Conservation (phyloP, 2,329 filamentous ascomycete genomes). For the Dactylellina parvicollis region DNA sequence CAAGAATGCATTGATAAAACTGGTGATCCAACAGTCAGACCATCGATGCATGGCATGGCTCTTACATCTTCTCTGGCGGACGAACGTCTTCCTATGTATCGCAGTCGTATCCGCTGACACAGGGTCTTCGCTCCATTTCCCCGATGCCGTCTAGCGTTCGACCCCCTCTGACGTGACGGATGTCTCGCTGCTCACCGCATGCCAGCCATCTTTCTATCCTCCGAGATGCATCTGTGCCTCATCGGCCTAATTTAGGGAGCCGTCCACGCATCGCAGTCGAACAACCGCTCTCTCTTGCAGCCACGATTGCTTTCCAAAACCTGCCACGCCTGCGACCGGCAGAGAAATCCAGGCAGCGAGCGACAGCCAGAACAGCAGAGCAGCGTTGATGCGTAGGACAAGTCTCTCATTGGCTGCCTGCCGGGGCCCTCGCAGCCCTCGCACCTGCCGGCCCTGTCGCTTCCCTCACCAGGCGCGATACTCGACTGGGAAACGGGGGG, state of each 20-base stretch:
- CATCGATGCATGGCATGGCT: neutral
- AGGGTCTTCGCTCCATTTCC: neutral
- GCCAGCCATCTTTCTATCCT: neutral
- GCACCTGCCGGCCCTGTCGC: neutral
- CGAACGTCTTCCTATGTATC: too few species aligned
- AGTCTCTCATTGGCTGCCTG: slow-evolving; percentile 15
- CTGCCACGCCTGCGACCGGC: too few species aligned
- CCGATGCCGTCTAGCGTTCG: neutral
- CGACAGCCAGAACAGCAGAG: neutral
- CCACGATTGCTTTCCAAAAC: too few species aligned
- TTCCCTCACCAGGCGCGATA: slow-evolving; percentile 31
- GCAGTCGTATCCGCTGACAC: too few species aligned
- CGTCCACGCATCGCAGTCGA: neutral
- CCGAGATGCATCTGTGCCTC: slow-evolving; percentile 1
- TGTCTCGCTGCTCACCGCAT: neutral
- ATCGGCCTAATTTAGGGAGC: slow-evolving; percentile 1
- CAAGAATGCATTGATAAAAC: neutral
- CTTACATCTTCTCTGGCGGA: too few species aligned
- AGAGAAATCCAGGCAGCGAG: too few species aligned
- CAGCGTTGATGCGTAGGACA: neutral
- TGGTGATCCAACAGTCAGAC: neutral
- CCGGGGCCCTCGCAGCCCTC: too few species aligned
- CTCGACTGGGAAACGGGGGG: neutral
- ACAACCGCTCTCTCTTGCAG: too few species aligned
- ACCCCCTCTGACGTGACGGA: neutral